phyloP scores from a whole-genome alignment of 1,284 basidiomycete genomes.

The Fomitopsis betulina region DNA sequence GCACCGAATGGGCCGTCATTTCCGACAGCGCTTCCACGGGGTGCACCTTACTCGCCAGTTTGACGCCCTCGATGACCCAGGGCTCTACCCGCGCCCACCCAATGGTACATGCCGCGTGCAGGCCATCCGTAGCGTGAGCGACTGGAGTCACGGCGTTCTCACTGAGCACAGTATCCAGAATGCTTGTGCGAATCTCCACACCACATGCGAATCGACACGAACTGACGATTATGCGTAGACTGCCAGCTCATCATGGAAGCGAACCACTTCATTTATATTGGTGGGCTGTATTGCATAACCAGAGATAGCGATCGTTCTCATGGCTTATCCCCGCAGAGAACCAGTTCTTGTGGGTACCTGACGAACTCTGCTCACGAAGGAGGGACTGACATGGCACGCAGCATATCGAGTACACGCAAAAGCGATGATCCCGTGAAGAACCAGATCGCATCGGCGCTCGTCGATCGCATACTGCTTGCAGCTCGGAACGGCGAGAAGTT shows the following conservation, averaged over 20 bases:
- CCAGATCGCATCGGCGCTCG: conserved; percentile 76
- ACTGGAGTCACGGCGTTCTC: conserved; percentile 91
- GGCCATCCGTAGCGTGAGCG: conserved; percentile 78
- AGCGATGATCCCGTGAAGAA: conserved; percentile 72
- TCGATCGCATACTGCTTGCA: conserved; percentile 82
- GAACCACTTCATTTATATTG: conserved; percentile 87
- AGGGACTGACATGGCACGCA: conserved; percentile 22
- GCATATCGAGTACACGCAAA: conserved; percentile 68
- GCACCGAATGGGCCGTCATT: conserved; percentile 52
- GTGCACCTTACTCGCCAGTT: conserved; percentile 28
- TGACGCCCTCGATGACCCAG: conserved; percentile 17
- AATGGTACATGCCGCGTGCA: conserved; percentile 67
- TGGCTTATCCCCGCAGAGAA: conserved; percentile 54
- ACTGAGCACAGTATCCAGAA: conserved; percentile 84
- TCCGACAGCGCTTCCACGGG: conserved; percentile 54
- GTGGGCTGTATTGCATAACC: conserved; percentile 32
- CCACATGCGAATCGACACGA: not conserved
- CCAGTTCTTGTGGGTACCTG: conserved; percentile 80
- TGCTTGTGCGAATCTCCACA: conserved; percentile 54
- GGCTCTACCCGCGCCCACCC: conserved; percentile 34
- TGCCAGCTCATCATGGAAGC: conserved; percentile 80
- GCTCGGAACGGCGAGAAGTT: conserved; percentile 70
- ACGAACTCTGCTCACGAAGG: not conserved
- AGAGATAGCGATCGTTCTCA: not conserved
- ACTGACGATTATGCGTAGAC: conserved; percentile 38